Evolutionary conservation across 805 yeast species (phyloP).

Genomic region (Metschnikowia reukaufii): DNA sequence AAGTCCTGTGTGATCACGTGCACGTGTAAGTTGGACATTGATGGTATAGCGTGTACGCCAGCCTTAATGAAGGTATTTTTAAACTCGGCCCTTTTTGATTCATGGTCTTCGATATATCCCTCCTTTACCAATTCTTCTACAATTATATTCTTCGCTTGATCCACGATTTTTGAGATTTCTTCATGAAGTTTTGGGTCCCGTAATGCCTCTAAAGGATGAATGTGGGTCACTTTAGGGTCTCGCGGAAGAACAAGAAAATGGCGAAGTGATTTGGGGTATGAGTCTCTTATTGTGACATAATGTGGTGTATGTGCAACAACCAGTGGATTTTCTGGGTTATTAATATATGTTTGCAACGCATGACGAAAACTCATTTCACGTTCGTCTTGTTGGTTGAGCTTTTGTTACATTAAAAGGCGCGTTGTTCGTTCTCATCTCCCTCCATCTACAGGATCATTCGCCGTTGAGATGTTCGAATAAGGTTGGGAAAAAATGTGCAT

Average conservation of each 20-base stretch:
- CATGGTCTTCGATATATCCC: slow-evolving; percentile 18
- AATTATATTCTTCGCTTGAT: slow-evolving; percentile 33
- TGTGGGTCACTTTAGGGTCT: slow-evolving; percentile 35
- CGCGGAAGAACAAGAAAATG: slow-evolving; percentile 67
- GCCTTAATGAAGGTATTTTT: slow-evolving; percentile 38
- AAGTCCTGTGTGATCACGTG: slow-evolving; percentile 73
- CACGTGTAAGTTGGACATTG: slow-evolving; percentile 66
- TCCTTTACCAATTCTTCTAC: slow-evolving; percentile 29
- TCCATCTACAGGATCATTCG: slow-evolving; percentile 3
- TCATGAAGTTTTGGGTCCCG: slow-evolving; percentile 26
- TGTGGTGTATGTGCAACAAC: slow-evolving; percentile 52
- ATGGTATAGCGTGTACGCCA: slow-evolving; percentile 73
- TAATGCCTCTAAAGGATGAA: slow-evolving; percentile 56
- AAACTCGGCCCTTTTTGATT: slow-evolving; percentile 18
- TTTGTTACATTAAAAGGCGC: neutral
- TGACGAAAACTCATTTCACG: slow-evolving; percentile 49
- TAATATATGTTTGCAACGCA: slow-evolving; percentile 51
- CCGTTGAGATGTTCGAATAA: neutral
- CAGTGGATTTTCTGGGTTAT: slow-evolving; percentile 42
- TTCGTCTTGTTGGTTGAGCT: neutral
- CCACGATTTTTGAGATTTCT: slow-evolving; percentile 32
- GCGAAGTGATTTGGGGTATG: slow-evolving; percentile 59
- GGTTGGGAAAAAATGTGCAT: too few relatives aligned
- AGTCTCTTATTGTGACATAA: slow-evolving; percentile 58
- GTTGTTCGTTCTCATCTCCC: neutral